phyloP scores from a whole-genome alignment of 2,329 filamentous ascomycete genomes.

The Septoria petroselini region DNA sequence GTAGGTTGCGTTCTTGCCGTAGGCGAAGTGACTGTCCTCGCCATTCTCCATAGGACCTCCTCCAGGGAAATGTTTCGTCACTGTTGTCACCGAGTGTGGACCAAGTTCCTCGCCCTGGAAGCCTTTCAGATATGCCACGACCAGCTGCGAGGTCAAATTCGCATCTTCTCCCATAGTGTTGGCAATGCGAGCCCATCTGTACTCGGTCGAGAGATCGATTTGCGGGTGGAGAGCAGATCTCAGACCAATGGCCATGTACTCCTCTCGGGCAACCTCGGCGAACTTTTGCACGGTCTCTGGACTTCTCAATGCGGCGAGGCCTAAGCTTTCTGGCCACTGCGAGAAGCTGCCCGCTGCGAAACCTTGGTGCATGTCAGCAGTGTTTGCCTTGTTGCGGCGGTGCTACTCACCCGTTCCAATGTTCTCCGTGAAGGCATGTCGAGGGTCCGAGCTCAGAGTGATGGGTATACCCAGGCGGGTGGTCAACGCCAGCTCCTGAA shows the following conservation, averaged over 20 bases:
- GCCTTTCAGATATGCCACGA: slow-evolving; percentile 48
- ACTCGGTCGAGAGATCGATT: slow-evolving; percentile 52
- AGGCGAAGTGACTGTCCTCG: slow-evolving; percentile 53
- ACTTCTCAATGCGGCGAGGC: slow-evolving; percentile 50
- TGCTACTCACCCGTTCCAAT: slow-evolving; percentile 47
- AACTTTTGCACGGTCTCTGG: slow-evolving; percentile 47
- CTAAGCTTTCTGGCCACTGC: slow-evolving; percentile 53
- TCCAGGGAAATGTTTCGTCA: slow-evolving; percentile 56
- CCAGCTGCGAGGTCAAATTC: slow-evolving; percentile 32
- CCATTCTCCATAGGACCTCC: slow-evolving; percentile 50
- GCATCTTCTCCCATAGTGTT: slow-evolving; percentile 53
- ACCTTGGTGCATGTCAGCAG: too few relatives aligned
- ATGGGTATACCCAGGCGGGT: slow-evolving; percentile 51
- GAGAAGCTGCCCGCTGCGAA: slow-evolving; percentile 48
- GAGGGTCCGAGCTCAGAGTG: slow-evolving; percentile 50
- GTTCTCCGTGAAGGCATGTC: slow-evolving; percentile 47
- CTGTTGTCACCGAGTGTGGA: slow-evolving; percentile 45
- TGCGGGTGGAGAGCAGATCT: slow-evolving; percentile 51
- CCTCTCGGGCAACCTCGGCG: slow-evolving; percentile 50
- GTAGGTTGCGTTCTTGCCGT: slow-evolving; percentile 53
- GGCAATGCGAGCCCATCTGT: slow-evolving; percentile 49
- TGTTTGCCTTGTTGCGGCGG: too few relatives aligned
- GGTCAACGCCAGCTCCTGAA: slow-evolving; percentile 46
- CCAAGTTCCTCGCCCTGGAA: slow-evolving; percentile 50
- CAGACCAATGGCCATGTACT: slow-evolving; percentile 46